Conservation (phyloP, 176 grass and related monocot genomes). For the Bonia amplexicaulis region DNA sequence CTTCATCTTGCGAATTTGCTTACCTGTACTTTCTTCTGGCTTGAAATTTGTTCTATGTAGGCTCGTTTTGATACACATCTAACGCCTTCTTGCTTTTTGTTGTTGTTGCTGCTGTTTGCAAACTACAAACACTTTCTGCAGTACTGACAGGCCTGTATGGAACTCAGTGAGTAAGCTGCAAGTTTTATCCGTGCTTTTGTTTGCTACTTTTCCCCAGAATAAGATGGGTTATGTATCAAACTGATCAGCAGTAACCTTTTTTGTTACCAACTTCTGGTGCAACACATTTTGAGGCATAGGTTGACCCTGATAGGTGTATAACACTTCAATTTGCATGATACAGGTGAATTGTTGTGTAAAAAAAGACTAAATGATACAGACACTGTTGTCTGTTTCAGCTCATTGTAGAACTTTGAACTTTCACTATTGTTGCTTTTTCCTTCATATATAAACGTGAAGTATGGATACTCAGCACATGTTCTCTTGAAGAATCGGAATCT, state of each 20-base stretch:
- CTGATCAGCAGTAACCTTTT: not conserved
- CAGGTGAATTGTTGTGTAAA: not conserved
- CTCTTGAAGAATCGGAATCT: not conserved
- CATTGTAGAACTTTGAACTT: not conserved
- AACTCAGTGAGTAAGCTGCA: conserved; percentile 74
- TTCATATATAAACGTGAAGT: not conserved
- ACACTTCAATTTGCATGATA: not conserved
- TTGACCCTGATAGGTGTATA: not conserved
- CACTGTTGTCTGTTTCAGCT: not conserved
- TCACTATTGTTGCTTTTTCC: not conserved
- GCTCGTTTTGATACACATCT: not conserved
- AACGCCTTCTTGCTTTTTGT: not conserved
- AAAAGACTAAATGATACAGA: not conserved
- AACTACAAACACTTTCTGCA: conserved; percentile 30
- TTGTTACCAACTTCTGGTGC: not conserved
- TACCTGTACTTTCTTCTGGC: not conserved
- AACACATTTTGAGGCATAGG: not conserved
- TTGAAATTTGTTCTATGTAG: not conserved
- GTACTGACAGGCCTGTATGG: conserved; percentile 77
- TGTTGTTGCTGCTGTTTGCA: not conserved
- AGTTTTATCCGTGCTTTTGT: not conserved
- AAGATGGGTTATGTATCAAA: not conserved
- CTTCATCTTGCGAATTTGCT: not conserved
- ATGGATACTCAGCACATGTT: not conserved
- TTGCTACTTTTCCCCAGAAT: not conserved